These are phyloP conservation scores for Xylaria flabelliformis DNA, from an alignment of 495 filamentous ascomycete species.

Conservation along the genomic window DNA sequence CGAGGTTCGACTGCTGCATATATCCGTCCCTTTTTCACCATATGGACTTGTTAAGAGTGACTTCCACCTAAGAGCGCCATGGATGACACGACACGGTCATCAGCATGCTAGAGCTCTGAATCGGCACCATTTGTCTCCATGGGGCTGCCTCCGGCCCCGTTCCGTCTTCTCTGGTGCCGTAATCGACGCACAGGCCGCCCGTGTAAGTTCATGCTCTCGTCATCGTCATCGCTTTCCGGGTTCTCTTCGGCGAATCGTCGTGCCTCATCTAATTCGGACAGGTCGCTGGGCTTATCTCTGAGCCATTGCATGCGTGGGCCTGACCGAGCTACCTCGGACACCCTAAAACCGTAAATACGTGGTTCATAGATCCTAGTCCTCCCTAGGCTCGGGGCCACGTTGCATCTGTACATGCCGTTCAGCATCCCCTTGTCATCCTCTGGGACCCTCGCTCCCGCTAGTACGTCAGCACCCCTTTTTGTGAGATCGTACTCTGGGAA, in stretches of 20 bases:
- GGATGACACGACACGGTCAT: neutral
- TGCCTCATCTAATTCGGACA: conserved; percentile 83
- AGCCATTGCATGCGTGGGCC: conserved; percentile 98
- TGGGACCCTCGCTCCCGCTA: conserved; percentile 45
- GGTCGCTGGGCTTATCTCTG: conserved; percentile 78
- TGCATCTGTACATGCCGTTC: conserved; percentile 83
- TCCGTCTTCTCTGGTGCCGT: conserved; percentile 44
- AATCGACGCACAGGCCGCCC: conserved; percentile 45
- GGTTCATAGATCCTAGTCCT: conserved; percentile 87
- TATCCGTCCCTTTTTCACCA: neutral
- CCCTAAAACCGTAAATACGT: conserved; percentile 94
- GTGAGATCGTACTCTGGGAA: conserved; percentile 92
- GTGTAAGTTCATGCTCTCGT: conserved; percentile 53
- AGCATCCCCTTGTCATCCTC: conserved; percentile 62
- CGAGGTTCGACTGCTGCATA: conserved; percentile 2
- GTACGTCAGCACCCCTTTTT: conserved; percentile 54
- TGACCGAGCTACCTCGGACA: conserved; percentile 82
- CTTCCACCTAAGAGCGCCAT: neutral
- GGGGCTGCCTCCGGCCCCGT: conserved; percentile 56
- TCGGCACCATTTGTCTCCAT: conserved; percentile 61
- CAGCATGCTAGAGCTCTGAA: conserved; percentile 49
- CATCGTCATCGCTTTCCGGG: conserved; percentile 53
- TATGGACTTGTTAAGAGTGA: neutral
- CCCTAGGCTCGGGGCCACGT: conserved; percentile 88
- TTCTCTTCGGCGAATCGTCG: conserved; percentile 59